phyloP scores from a whole-genome alignment of 176 grass and related monocot genomes.

The Dendrocalamus sinicus region DNA sequence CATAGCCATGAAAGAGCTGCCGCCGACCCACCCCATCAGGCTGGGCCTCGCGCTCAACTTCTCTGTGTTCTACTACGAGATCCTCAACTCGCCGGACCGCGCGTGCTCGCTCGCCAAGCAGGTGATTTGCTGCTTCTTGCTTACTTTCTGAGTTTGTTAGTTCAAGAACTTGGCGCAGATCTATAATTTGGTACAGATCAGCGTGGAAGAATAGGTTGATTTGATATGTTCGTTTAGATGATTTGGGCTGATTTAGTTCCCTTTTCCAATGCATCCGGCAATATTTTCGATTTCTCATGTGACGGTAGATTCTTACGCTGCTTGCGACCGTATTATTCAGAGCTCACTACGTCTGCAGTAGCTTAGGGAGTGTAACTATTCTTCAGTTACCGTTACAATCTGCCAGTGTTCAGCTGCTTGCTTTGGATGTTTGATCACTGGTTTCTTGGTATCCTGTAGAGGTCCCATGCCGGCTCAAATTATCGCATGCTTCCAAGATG shows the following conservation, averaged over 20 bases:
- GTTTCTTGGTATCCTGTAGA: slow-evolving; percentile 2
- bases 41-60: slow-evolving; percentile 95
- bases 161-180: slow-evolving; percentile 17
- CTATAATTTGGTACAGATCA: neutral
- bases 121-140: slow-evolving; percentile 41
- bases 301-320: slow-evolving; percentile 17
- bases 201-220: neutral
- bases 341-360: neutral
- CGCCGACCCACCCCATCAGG: slow-evolving; percentile 95
- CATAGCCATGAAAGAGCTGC: slow-evolving; percentile 74
- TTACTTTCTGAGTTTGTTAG: neutral
- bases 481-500: slow-evolving; percentile 44
- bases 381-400: slow-evolving; percentile 23
- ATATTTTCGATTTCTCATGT: neutral
- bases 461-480: slow-evolving; percentile 27
- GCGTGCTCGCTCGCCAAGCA: slow-evolving; percentile 94
- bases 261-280: neutral
- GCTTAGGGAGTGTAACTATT: slow-evolving; percentile 10
- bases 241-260: slow-evolving; percentile 12
- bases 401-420: neutral
- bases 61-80: slow-evolving; percentile 99
- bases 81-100: slow-evolving; percentile 95
- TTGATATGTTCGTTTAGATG: neutral
- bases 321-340: slow-evolving; percentile 11
- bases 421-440: slow-evolving; percentile 21